Evolutionary conservation across 2,329 filamentous ascomycete genomes (phyloP).

Genomic region (Elsinoe necatrix): DNA sequence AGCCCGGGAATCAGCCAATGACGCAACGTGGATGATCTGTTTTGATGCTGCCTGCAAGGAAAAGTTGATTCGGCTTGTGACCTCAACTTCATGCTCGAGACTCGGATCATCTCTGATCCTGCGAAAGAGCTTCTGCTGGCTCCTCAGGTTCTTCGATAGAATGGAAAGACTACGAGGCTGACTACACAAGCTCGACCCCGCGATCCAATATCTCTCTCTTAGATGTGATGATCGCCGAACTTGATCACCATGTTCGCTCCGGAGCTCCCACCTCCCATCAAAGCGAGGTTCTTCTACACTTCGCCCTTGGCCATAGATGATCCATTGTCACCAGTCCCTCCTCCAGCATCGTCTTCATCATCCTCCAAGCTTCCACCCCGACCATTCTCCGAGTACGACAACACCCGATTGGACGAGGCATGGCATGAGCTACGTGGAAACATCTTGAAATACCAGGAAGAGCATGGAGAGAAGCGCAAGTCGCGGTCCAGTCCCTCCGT

Average conservation of each 20-base stretch:
- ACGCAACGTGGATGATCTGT: conserved; percentile 12
- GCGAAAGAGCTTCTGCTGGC: too few relatives aligned
- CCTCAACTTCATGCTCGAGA: background rate
- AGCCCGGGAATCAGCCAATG: background rate
- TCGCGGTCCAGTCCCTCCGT: background rate
- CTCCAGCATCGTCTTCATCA: conserved; percentile 23
- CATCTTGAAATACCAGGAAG: conserved; percentile 29
- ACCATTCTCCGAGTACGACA: conserved; percentile 33
- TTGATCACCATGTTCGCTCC: background rate
- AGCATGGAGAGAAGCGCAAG: conserved; percentile 26
- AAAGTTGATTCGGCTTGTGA: background rate
- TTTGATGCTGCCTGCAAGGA: background rate
- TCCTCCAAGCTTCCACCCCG: conserved; percentile 27
- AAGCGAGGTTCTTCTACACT: conserved; percentile 33
- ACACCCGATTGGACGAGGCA: conserved; percentile 29
- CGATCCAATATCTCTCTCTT: background rate
- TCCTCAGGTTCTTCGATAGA: background rate
- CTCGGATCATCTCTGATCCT: too few relatives aligned
- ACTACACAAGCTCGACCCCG: too few relatives aligned
- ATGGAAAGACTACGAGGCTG: background rate
- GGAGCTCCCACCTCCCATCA: conserved; percentile 26
- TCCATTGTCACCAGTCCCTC: conserved; percentile 32
- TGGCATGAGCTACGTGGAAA: conserved; percentile 30
- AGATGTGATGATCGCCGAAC: background rate
- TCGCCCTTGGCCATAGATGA: conserved; percentile 32